phyloP scores from a whole-genome alignment of 495 filamentous ascomycete species.

The Podospora appendiculata region DNA sequence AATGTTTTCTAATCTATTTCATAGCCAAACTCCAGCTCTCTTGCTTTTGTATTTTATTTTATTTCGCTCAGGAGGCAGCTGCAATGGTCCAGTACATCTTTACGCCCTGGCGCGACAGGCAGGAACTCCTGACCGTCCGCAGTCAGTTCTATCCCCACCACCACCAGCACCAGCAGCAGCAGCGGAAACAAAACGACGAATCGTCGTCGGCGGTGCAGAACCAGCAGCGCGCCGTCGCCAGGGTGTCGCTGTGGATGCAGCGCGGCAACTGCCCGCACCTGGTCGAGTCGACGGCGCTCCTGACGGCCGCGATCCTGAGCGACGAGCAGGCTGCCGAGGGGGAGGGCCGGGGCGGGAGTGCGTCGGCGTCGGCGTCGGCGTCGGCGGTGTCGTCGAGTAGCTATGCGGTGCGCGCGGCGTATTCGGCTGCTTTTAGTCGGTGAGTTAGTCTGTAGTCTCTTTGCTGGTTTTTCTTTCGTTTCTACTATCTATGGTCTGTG shows the following conservation, averaged over 20 bases:
- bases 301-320: constrained; percentile 65
- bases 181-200: not conserved
- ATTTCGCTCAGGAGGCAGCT: not conserved
- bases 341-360: too few species aligned
- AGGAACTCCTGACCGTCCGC: constrained; percentile 60
- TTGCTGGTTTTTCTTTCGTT: not conserved
- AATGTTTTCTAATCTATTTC: too few species aligned
- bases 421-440: constrained; percentile 42
- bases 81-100: constrained; percentile 69
- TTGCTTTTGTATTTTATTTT: not conserved
- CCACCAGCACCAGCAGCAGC: not conserved
- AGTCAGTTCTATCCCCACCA: constrained; percentile 52
- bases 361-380: not conserved
- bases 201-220: not conserved
- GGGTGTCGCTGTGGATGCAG: constrained; percentile 49
- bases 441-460: constrained; percentile 13
- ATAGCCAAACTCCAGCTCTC: too few species aligned
- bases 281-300: constrained; percentile 71
- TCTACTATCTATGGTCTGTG: too few species aligned
- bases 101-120: constrained; percentile 67
- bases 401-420: constrained; percentile 38
- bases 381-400: constrained; percentile 10
- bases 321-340: constrained; percentile 26
- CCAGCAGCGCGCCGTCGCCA: constrained; percentile 30
- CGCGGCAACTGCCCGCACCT: constrained; percentile 74